A percentile compares a stretch with the other conserved stretches of the same genome.
Conservation (phyloP, 2,329 filamentous ascomycete genomes). For the Colletotrichum godetiae region DNA sequence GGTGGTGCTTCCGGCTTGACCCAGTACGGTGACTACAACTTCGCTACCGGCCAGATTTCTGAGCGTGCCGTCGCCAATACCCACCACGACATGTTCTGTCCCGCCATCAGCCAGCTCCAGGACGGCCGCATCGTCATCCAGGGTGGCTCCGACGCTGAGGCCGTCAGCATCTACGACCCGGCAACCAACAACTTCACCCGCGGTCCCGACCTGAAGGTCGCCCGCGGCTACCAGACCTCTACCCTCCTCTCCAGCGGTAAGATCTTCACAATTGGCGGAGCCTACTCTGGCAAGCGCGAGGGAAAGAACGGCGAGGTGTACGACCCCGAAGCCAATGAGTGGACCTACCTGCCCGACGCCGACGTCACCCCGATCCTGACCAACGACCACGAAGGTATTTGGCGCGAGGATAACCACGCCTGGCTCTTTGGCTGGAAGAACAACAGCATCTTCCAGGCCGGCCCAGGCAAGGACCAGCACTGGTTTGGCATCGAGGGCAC, state of each 20-base stretch:
- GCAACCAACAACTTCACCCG: conserved; percentile 50
- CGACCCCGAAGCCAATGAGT: conserved; percentile 55
- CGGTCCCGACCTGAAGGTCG: conserved; percentile 55
- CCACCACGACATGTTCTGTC: conserved; percentile 67
- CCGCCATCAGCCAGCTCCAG: conserved; percentile 62
- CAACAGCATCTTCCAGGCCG: conserved; percentile 63
- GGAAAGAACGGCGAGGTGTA: conserved; percentile 69
- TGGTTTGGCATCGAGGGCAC: conserved; percentile 62
- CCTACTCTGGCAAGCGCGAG: conserved; percentile 57
- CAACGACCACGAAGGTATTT: conserved; percentile 60
- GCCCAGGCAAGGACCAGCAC: conserved; percentile 64
- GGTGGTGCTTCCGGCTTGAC: conserved; percentile 37
- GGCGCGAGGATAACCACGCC: conserved; percentile 51
- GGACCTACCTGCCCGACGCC: conserved; percentile 56
- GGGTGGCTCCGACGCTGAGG: conserved; percentile 61
- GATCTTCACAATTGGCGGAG: conserved; percentile 70
- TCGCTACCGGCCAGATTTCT: conserved; percentile 42
- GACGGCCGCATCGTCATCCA: conserved; percentile 63
- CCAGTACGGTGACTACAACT: conserved; percentile 40
- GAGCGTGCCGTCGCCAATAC: conserved; percentile 51
- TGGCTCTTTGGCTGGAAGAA: conserved; percentile 57
- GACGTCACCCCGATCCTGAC: conserved; percentile 63
- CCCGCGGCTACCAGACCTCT: conserved; percentile 65
- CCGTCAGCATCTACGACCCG: conserved; percentile 61
- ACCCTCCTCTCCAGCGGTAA: conserved; percentile 62